Conservation (phyloP, 139 green algal species). For the Micractinium conductrix region DNA sequence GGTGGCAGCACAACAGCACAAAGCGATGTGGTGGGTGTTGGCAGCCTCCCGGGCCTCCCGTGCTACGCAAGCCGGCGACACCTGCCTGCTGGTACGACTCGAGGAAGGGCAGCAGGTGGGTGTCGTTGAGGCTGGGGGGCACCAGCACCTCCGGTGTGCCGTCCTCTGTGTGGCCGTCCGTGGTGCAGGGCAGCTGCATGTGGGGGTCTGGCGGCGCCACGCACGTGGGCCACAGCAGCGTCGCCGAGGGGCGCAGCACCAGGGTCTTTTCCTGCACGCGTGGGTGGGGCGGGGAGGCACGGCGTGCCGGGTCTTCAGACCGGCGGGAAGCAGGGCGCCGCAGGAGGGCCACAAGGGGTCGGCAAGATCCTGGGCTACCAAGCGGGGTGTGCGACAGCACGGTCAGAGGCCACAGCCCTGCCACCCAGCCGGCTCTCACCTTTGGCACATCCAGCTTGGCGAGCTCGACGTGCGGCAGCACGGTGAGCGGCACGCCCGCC, state of each 20-base stretch:
- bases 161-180: neutral
- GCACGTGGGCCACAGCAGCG: slow-evolving; percentile 8
- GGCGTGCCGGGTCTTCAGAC: too few relatives aligned
- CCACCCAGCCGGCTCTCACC: neutral
- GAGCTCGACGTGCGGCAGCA: neutral
- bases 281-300: neutral
- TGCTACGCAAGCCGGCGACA: too few relatives aligned
- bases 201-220: neutral
- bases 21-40: too few relatives aligned
- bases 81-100: neutral
- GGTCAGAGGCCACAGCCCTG: too few relatives aligned
- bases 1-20: too few relatives aligned
- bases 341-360: too few relatives aligned
- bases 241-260: slow-evolving; percentile 6
- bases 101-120: slow-evolving; percentile 21
- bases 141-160: neutral
- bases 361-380: too few relatives aligned
- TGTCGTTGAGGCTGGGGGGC: slow-evolving; percentile 20
- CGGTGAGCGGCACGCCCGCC: neutral
- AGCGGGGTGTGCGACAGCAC: too few relatives aligned
- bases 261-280: neutral
- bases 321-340: too few relatives aligned
- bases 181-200: neutral
- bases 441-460: neutral
- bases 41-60: too few relatives aligned